phyloP scores from a whole-genome alignment of 139 green algal genomes.

The Chlamydomonas sphaeroides region DNA sequence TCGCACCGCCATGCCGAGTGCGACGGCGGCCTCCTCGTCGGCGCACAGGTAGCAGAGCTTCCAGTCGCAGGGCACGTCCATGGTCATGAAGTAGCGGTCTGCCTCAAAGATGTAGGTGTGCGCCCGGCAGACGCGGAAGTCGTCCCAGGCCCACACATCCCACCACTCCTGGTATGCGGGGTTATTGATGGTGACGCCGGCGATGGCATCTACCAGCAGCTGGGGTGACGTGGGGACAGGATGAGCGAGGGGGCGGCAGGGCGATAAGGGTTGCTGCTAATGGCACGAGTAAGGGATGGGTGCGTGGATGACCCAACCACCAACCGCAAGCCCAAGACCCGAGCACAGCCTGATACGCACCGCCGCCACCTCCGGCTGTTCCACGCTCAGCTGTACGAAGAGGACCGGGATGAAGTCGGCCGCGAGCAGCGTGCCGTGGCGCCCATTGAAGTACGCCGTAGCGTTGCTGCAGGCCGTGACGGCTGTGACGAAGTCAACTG shows the following conservation, averaged over 20 bases:
- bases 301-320: not conserved
- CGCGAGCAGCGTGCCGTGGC: not conserved
- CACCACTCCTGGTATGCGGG: not conserved
- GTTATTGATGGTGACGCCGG: not conserved
- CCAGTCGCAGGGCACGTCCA: constrained; percentile 4
- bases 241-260: no score
- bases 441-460: no score
- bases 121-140: not conserved
- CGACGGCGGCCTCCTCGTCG: not conserved
- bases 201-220: not conserved
- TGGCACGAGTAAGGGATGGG: no score
- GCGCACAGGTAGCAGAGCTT: not conserved
- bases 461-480: no score
- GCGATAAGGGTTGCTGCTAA: no score
- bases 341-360: not conserved
- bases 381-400: not conserved
- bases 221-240: not conserved
- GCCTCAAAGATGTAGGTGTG: not conserved
- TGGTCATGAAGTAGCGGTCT: not conserved
- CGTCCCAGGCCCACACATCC: not conserved
- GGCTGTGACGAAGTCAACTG: no score
- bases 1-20: not conserved
- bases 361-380: not conserved
- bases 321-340: not conserved
- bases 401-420: not conserved